A percentile compares a stretch with the other conserved stretches of the same genome.
Conservation (phyloP, 352 stramenopile species). For the Globisporangium paddicum region DNA sequence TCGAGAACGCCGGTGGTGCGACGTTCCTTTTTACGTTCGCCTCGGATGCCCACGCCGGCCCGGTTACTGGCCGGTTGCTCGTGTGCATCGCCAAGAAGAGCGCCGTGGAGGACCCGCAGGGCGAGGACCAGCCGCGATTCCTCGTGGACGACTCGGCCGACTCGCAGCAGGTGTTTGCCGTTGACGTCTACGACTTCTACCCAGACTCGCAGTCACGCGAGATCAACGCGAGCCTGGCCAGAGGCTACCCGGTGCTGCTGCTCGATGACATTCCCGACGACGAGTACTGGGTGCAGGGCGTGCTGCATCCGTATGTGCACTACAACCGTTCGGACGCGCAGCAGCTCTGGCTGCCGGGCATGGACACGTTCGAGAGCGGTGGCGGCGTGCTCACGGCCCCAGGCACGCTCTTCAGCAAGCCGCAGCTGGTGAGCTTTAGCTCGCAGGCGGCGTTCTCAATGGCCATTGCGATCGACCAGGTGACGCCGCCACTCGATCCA, state of each 20-base stretch:
- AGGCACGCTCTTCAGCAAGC: conserved; percentile 52
- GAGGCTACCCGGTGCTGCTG: conserved; percentile 27
- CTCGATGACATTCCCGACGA: conserved; percentile 25
- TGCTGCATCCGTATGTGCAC: conserved; percentile 34
- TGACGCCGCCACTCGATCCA: conserved; percentile 28
- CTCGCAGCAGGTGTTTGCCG: conserved; percentile 37
- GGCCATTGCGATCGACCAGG: conserved; percentile 41
- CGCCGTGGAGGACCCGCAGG: conserved; percentile 22
- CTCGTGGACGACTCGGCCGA: conserved; percentile 28
- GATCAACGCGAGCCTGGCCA: conserved; percentile 23
- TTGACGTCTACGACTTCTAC: conserved; percentile 36
- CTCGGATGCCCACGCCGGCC: conserved; percentile 19
- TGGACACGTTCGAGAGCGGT: conserved; percentile 33
- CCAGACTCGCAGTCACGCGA: conserved; percentile 19
- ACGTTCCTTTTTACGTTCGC: conserved; percentile 24
- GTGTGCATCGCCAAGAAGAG: conserved; percentile 36
- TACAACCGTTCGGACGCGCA: conserved; percentile 40
- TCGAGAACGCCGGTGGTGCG: not conserved
- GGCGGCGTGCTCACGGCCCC: conserved; percentile 42
- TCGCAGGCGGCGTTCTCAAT: conserved; percentile 23
- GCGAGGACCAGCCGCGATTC: conserved; percentile 33
- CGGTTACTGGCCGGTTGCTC: conserved; percentile 31
- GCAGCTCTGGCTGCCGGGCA: conserved; percentile 31
- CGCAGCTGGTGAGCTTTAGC: conserved; percentile 43
- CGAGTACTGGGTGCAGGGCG: conserved; percentile 41